A percentile compares a stretch with the other conserved stretches of the same genome.
Evolutionary conservation across 2,329 filamentous ascomycete species (phyloP).

Genomic region (Aspergillus novoparasiticus): DNA sequence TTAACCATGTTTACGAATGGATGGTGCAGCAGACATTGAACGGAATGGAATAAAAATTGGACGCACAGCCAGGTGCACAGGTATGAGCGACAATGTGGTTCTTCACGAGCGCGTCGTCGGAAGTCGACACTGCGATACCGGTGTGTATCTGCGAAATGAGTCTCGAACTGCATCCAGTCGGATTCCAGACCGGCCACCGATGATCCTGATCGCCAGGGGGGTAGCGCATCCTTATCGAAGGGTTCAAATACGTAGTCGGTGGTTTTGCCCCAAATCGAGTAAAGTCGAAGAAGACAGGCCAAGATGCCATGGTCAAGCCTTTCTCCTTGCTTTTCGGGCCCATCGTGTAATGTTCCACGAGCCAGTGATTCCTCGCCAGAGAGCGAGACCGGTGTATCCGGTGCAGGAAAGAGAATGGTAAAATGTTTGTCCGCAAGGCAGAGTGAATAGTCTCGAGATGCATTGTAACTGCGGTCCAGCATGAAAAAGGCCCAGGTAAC

Average conservation of each 20-base stretch:
- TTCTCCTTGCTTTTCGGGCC: slow-evolving; percentile 19
- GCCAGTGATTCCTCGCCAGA: not conserved
- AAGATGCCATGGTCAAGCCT: slow-evolving; percentile 26
- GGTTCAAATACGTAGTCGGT: slow-evolving; percentile 30
- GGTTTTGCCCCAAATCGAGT: slow-evolving; percentile 28
- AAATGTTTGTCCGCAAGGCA: slow-evolving; percentile 30
- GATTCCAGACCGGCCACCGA: slow-evolving; percentile 27
- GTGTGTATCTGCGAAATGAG: slow-evolving; percentile 29
- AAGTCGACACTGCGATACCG: slow-evolving; percentile 32
- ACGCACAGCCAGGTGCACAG: slow-evolving; percentile 30
- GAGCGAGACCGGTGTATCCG: not conserved
- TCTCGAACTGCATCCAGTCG: slow-evolving; percentile 31
- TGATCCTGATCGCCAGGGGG: slow-evolving; percentile 29
- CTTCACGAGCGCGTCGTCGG: slow-evolving; percentile 25
- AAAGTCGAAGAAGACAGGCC: slow-evolving; percentile 25
- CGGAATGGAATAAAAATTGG: slow-evolving; percentile 30
- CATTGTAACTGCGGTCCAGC: slow-evolving; percentile 29
- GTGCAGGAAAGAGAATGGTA: slow-evolving; percentile 22
- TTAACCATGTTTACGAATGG: slow-evolving; percentile 33
- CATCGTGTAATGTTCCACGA: slow-evolving; percentile 21
- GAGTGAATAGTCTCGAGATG: slow-evolving; percentile 27
- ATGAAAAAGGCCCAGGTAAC: slow-evolving; percentile 31
- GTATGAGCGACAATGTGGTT: slow-evolving; percentile 24
- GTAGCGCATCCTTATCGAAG: slow-evolving; percentile 12
- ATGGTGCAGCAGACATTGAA: slow-evolving; percentile 28